Conservation (phyloP, 371 early-diverging fungal genomes). For the Mortierella sp. region DNA sequence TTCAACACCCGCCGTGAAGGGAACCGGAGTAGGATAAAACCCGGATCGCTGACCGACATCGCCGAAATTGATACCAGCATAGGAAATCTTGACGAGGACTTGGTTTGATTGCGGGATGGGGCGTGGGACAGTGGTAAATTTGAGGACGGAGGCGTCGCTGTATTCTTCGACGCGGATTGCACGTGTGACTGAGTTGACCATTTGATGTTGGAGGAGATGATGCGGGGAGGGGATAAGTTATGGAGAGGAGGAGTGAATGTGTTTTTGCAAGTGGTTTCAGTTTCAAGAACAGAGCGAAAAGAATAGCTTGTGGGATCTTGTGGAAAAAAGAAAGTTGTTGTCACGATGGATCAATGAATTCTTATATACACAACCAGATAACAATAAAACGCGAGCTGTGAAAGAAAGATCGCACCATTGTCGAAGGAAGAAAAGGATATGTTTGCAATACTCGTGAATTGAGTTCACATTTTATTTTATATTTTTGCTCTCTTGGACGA, state of each 20-base stretch:
- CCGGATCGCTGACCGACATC: slow-evolving; percentile 93
- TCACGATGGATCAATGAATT: not conserved
- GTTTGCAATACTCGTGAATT: not conserved
- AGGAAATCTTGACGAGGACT: slow-evolving; percentile 82
- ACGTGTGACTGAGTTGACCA: not conserved
- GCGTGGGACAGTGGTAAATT: slow-evolving; percentile 61
- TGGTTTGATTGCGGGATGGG: slow-evolving; percentile 64
- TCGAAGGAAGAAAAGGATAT: not conserved
- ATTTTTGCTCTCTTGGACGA: not conserved
- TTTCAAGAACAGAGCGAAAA: not conserved
- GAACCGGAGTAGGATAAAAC: slow-evolving; percentile 76
- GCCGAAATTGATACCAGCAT: slow-evolving; percentile 90
- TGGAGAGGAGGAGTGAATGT: not conserved
- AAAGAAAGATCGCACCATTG: not conserved
- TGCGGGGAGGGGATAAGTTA: not conserved
- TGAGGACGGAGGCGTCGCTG: slow-evolving; percentile 81
- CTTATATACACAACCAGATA: not conserved
- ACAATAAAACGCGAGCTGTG: not conserved
- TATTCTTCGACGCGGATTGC: slow-evolving; percentile 28
- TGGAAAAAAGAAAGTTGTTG: not conserved
- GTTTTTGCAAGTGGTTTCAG: not conserved
- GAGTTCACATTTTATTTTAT: not conserved
- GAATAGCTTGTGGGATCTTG: not conserved
- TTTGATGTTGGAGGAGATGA: not conserved
- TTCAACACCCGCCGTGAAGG: slow-evolving; percentile 83